A percentile compares a stretch with the other conserved stretches of the same genome.
These are phyloP conservation scores for Tetragonia tetragonoides DNA, from an alignment of 148 eudicot species.

Conservation along the genomic window DNA sequence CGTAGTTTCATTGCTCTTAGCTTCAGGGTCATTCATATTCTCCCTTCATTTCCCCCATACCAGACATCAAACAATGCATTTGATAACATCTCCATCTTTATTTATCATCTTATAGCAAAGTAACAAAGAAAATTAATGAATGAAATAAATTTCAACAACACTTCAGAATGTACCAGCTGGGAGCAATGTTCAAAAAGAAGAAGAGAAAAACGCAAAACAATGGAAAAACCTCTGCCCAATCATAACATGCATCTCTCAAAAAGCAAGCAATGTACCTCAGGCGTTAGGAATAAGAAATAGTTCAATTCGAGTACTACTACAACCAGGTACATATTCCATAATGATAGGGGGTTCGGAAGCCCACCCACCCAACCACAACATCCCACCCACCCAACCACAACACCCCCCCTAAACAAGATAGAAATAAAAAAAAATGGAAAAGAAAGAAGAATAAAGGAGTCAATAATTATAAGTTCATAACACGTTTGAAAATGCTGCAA, in stretches of 20 bases:
- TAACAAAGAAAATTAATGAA: not conserved
- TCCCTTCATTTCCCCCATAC: not conserved
- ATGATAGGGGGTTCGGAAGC: not conserved
- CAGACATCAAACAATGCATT: not conserved
- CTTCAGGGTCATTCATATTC: not conserved
- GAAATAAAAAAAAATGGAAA: not conserved
- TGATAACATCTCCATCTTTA: not conserved
- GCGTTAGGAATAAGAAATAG: not conserved
- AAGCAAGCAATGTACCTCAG: not conserved
- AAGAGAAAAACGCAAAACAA: not conserved
- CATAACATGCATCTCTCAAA: not conserved
- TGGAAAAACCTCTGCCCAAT: not conserved
- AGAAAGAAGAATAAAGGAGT: not conserved
- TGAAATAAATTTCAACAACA: not conserved
- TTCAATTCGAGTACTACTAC: not conserved
- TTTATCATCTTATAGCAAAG: not conserved
- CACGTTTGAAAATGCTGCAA: not conserved
- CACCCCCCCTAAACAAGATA: not conserved
- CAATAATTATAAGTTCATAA: not conserved
- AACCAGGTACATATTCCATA: not conserved
- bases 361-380: too few species aligned
- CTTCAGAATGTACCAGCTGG: too few species aligned
- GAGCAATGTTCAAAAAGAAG: not conserved
- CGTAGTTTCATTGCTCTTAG: not conserved
- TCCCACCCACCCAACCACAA: not conserved